phyloP scores from a whole-genome alignment of 2,329 filamentous ascomycete species.

The Claviceps capensis region DNA sequence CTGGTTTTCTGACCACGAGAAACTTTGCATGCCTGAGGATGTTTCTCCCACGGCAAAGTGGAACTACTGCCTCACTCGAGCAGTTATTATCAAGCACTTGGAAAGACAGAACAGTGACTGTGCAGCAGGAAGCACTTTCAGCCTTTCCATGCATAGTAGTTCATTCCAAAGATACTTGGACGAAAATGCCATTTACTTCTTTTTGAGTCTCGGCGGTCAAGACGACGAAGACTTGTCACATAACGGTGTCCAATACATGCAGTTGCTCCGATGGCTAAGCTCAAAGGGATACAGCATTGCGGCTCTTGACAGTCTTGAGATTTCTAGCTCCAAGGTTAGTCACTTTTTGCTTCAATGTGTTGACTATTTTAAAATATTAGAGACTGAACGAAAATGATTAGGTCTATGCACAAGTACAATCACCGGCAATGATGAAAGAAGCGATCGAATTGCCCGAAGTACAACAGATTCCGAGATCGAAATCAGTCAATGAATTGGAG shows the following conservation, averaged over 20 bases:
- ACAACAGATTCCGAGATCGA: background rate
- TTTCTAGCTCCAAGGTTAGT: conserved; percentile 16
- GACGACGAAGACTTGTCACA: background rate
- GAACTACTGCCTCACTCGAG: conserved; percentile 49
- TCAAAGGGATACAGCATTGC: conserved; percentile 44
- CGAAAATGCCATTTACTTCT: conserved; percentile 44
- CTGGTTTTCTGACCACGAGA: conserved; percentile 48
- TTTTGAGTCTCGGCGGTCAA: conserved; percentile 34
- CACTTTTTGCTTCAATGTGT: background rate
- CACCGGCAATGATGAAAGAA: background rate
- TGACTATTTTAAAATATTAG: too few relatives aligned
- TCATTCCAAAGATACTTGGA: conserved; percentile 43
- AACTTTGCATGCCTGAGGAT: conserved; percentile 38
- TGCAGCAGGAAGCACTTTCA: conserved; percentile 8
- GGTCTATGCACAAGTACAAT: background rate
- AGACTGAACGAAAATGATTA: background rate
- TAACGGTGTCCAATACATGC: background rate
- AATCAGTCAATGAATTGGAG: background rate
- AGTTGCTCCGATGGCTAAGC: conserved; percentile 16
- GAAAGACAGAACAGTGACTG: conserved; percentile 7
- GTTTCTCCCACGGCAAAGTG: conserved; percentile 8
- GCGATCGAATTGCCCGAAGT: background rate
- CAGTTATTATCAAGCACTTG: conserved; percentile 52
- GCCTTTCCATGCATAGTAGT: conserved; percentile 23
- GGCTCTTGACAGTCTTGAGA: conserved; percentile 49